Percentiles rank a stretch among this genome's conserved stretches.
phyloP scores from a whole-genome alignment of 805 yeast species.

The Barnettozyma botsteinii region DNA sequence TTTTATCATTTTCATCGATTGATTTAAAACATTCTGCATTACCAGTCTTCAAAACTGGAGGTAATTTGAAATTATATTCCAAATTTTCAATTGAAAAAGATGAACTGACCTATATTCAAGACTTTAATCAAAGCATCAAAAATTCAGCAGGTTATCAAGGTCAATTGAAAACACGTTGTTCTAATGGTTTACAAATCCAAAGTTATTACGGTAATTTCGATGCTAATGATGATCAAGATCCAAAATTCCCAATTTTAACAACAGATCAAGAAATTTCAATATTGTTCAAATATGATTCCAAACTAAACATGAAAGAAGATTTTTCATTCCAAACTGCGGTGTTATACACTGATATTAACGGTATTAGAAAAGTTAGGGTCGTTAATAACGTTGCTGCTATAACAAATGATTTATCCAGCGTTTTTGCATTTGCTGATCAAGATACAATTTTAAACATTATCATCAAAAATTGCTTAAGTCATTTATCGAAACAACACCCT shows the following conservation, averaged over 20 bases:
- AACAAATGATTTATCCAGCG: constrained; percentile 63
- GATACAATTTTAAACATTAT: constrained; percentile 53
- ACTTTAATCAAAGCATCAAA: constrained; percentile 46
- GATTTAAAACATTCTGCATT: constrained; percentile 72
- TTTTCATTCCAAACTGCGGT: constrained; percentile 90
- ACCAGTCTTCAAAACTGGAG: constrained; percentile 65
- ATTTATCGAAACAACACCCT: constrained; percentile 38
- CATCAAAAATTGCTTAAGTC: constrained; percentile 41
- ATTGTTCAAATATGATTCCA: constrained; percentile 71
- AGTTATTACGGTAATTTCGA: constrained; percentile 62
- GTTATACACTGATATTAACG: constrained; percentile 72
- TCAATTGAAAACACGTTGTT: constrained; percentile 77
- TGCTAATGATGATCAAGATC: constrained; percentile 44
- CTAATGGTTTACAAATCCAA: constrained; percentile 77
- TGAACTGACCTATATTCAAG: constrained; percentile 57
- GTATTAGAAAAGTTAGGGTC: constrained; percentile 81
- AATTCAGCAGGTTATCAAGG: constrained; percentile 69
- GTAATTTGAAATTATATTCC: constrained; percentile 57
- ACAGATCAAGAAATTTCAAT: constrained; percentile 64
- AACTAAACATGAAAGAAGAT: constrained; percentile 61
- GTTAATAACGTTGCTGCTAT: constrained; percentile 79
- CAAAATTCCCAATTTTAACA: constrained; percentile 60
- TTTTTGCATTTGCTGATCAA: constrained; percentile 76
- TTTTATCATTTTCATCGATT: constrained; percentile 55
- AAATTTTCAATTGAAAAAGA: constrained; percentile 65